Base-by-base conservation (phyloP, 208 protist genomes). In the Leishmania aethiopica region DNA sequence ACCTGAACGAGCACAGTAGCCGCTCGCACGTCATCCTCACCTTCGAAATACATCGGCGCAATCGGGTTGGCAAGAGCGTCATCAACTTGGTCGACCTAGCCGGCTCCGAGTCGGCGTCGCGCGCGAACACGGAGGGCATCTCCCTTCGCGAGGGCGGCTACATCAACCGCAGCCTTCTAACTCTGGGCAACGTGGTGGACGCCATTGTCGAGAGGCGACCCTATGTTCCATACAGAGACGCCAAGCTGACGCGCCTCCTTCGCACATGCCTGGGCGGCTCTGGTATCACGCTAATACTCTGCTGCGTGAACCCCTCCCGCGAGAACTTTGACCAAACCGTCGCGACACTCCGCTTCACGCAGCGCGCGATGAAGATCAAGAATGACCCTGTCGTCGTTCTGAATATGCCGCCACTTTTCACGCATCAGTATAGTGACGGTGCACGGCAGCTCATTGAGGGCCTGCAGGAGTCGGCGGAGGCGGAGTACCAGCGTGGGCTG, bases 1-100 rank as follows among this genome's bases (percentile, higher is more conserved):
- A 96, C 81, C 86, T 98, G 42, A 97, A 98, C 85, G 92, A 96
- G 67, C 93, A 97, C 81, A 95, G 90, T 62, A 96, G 92, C 49
- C 82, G 86, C 69, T 88, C 86, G 22, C 93, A 94, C 80, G 84
- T 92, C 71, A 86, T 91, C 42, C 70, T 88, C 7, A 85, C 80
- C 28, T 88, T 87, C 73, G 78, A 86, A 72, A 91, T 92, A n/a
- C 84, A 80, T 47, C 88, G 85, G 17, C 22, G 71, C 22, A 91
- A 88, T 37, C 70, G 85, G n/a, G 79, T 59, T 28, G 79, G 77
- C 42, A 85, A 90, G 79, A 93, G 89, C 35, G 94, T 95, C 53
- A 88, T 98, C 35, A 91, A 86, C 62, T 78, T 99, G 40, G 95
- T 97, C 35, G 98, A 99, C 86, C 89, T 99, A 19, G 98, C 98